These are phyloP conservation scores for Gossypium longicalyx DNA, from an alignment of 345 rosid genomes.

Conservation along the genomic window DNA sequence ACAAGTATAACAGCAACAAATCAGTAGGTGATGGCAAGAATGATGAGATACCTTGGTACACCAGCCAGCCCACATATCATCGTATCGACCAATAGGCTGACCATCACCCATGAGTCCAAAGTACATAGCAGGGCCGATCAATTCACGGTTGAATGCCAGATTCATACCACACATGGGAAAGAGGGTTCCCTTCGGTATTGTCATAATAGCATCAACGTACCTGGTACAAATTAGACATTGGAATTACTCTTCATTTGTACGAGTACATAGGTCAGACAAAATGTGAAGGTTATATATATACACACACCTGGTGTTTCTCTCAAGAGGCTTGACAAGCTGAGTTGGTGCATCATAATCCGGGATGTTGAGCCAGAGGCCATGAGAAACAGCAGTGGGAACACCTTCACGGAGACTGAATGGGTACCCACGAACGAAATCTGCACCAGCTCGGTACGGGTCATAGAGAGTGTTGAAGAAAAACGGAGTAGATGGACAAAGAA, in stretches of 20 bases:
- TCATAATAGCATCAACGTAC: slow-evolving; percentile 83
- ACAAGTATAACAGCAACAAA: neutral
- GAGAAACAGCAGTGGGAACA: slow-evolving; percentile 76
- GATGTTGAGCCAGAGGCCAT: slow-evolving; percentile 95
- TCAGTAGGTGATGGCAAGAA: neutral
- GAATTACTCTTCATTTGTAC: neutral
- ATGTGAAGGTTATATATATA: slow-evolving; percentile 12
- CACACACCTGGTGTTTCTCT: slow-evolving; percentile 65
- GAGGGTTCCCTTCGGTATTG: slow-evolving; percentile 76
- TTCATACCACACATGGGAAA: slow-evolving; percentile 97
- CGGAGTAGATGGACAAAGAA: slow-evolving; percentile 68
- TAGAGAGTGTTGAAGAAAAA: slow-evolving; percentile 88
- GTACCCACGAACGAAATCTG: slow-evolving; percentile 91
- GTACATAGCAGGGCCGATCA: slow-evolving; percentile 87
- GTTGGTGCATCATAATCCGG: slow-evolving; percentile 95
- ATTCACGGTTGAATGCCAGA: slow-evolving; percentile 67
- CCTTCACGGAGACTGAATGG: slow-evolving; percentile 96
- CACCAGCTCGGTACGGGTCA: slow-evolving; percentile 76
- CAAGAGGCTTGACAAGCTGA: slow-evolving; percentile 88
- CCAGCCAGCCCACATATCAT: slow-evolving; percentile 98
- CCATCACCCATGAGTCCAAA: slow-evolving; percentile 92
- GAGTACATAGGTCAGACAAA: neutral
- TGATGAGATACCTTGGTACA: slow-evolving; percentile 48
- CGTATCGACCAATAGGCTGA: slow-evolving; percentile 82
- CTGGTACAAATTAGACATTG: slow-evolving; percentile 29